Base-by-base conservation (phyloP, 352 stramenopile species). In the Elongisporangium undulatum region DNA sequence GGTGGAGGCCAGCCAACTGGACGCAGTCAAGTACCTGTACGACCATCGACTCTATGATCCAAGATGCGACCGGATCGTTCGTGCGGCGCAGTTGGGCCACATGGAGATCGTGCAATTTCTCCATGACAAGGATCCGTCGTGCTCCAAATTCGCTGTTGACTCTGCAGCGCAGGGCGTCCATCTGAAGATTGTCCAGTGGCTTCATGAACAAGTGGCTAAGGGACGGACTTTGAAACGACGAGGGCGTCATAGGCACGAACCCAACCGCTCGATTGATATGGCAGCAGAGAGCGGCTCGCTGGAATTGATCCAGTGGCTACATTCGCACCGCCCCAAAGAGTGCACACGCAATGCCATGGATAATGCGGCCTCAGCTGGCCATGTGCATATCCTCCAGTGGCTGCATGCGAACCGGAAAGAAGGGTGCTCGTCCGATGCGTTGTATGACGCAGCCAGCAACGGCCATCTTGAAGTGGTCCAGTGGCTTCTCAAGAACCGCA, bases 71-170 rank as follows among this genome's bases (percentile, higher is more conserved):
- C 2, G 1, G 4, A 41, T 41, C 2, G 4, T 15, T 41, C 29
- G 69, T 7, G 72, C 72, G 22, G 64, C 67, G 6, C 68, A 61
- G 53, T 57, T 65, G 61, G 72, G 67, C 16, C 56, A 75, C n/a
- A 6, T 79, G 7, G 68, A 75, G 10, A 54, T 82, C 53, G 68
- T 77, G 12, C 34, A 34, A 17, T 82, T 64, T 54, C 55, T 82
- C 1, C 51, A 75, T 38, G 58, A 21, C 6, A 51, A 74, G 19
- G 71, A 66, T 15, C 58, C 23, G 0, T 62, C 77, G 59, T 66
- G 74, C 10, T 82, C 71, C 41, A 75, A 59, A 4, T 57, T 23
- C 19, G 71, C 71, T 0, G 66, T 77, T 38, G 64, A 75, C 53
- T 58, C 56, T 34, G 71, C 71, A 3, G 63, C 63, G 21, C 63